These are phyloP conservation scores for Encephalitozoon romaleae DNA, from an alignment of 371 early-diverging fungal species.

Conservation along the genomic window DNA sequence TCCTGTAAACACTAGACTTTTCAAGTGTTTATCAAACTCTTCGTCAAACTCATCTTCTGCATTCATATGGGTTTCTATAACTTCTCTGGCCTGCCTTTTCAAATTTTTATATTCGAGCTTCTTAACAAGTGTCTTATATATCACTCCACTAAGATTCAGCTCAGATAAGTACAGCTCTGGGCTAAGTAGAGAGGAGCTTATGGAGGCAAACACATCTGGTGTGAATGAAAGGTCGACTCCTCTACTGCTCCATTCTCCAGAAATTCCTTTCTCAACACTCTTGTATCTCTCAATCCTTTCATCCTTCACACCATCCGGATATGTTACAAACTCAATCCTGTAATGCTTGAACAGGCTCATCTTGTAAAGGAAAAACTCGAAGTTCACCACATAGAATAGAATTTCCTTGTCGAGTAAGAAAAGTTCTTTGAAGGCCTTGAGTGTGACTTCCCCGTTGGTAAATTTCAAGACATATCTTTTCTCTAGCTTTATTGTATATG, in stretches of 20 bases:
- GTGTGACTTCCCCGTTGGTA: not conserved
- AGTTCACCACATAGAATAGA: not conserved
- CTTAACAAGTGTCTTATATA: not conserved
- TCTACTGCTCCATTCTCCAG: not conserved
- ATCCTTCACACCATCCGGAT: too few species aligned
- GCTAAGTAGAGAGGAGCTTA: not conserved
- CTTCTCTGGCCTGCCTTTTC: not conserved
- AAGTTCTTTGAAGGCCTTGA: not conserved
- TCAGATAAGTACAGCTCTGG: not conserved
- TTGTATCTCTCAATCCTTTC: not conserved
- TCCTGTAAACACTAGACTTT: not conserved
- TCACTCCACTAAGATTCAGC: not conserved
- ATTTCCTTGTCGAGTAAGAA: not conserved
- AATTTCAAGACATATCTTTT: not conserved
- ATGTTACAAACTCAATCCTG: slow-evolving; percentile 1
- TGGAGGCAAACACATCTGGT: slow-evolving; percentile 1
- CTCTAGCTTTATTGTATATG: not conserved
- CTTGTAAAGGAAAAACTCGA: slow-evolving; percentile 8
- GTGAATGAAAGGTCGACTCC: not conserved
- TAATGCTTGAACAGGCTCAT: not conserved
- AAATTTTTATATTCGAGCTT: not conserved
- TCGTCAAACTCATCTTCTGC: not conserved
- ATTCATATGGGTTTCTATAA: not conserved
- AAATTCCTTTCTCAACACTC: not conserved
- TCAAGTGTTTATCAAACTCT: not conserved